phyloP scores from a whole-genome alignment of 495 filamentous ascomycete genomes.

The Neurospora cerealis region DNA sequence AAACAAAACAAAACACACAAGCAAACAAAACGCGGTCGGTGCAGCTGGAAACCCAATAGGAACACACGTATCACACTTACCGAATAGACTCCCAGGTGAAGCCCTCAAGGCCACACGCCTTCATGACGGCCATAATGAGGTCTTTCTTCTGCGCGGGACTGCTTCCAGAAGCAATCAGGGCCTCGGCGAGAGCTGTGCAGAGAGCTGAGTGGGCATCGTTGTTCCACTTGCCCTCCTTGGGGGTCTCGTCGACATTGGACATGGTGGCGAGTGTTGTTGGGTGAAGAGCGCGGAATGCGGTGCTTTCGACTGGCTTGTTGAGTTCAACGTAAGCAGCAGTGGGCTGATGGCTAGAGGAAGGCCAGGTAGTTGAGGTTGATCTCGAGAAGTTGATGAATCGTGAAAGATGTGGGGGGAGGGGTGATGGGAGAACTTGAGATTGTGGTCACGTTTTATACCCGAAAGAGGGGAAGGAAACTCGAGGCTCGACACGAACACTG shows the following conservation, averaged over 20 bases:
- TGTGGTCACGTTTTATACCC: not conserved
- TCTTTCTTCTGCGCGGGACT: conserved; percentile 10
- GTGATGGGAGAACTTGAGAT: not conserved
- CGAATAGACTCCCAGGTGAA: conserved; percentile 26
- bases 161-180: not conserved
- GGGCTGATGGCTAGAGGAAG: not conserved
- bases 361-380: not conserved
- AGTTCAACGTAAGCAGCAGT: not conserved
- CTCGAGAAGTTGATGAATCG: not conserved
- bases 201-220: conserved; percentile 18
- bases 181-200: conserved; percentile 13
- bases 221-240: conserved; percentile 17
- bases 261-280: not conserved
- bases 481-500: not conserved
- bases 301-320: not conserved
- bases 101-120: conserved; percentile 5
- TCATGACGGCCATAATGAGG: conserved; percentile 17
- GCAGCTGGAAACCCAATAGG: not conserved
- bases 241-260: not conserved
- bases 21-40: not conserved
- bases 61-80: conserved; percentile 13
- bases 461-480: not conserved
- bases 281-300: not conserved
- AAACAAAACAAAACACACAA: not conserved
- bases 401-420: not conserved